phyloP scores from a whole-genome alignment of 2,329 filamentous ascomycete species.

The Chaetoscypha palmicola region DNA sequence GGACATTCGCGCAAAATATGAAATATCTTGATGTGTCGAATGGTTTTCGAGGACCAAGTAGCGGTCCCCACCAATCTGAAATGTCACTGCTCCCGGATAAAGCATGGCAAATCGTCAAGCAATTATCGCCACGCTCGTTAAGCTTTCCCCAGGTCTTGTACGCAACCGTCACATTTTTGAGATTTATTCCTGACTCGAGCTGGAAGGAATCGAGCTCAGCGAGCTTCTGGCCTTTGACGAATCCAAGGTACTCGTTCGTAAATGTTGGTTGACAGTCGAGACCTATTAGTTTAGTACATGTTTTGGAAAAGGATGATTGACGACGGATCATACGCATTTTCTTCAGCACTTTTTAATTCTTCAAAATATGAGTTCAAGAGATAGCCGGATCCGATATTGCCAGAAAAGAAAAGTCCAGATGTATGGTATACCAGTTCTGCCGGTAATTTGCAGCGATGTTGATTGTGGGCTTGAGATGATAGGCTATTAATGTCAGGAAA shows the following conservation, averaged over 20 bases:
- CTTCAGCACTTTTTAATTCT: too few relatives aligned
- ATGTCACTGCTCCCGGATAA: constrained; percentile 77
- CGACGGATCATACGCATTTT: too few relatives aligned
- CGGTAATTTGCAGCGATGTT: too few relatives aligned
- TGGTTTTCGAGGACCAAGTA: constrained; percentile 46
- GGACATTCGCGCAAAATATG: constrained; percentile 72
- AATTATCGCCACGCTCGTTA: constrained; percentile 51
- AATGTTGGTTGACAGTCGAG: not conserved
- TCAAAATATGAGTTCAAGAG: too few relatives aligned
- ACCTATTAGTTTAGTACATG: not conserved
- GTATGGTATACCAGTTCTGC: too few relatives aligned
- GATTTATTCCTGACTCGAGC: constrained; percentile 77
- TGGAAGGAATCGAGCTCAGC: constrained; percentile 78
- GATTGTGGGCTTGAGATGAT: too few relatives aligned
- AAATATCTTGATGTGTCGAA: constrained; percentile 69
- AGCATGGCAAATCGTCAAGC: constrained; percentile 67
- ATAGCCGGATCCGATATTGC: too few relatives aligned
- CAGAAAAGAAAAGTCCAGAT: too few relatives aligned
- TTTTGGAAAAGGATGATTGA: not conserved
- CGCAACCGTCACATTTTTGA: constrained; percentile 66
- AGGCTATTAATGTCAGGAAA: too few relatives aligned
- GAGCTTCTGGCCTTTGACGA: constrained; percentile 54
- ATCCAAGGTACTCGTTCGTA: too few relatives aligned
- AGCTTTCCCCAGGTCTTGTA: constrained; percentile 57
- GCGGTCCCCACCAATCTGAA: constrained; percentile 76